Base-by-base conservation (phyloP, 2,329 filamentous ascomycete genomes). In the Fusarium sp. region DNA sequence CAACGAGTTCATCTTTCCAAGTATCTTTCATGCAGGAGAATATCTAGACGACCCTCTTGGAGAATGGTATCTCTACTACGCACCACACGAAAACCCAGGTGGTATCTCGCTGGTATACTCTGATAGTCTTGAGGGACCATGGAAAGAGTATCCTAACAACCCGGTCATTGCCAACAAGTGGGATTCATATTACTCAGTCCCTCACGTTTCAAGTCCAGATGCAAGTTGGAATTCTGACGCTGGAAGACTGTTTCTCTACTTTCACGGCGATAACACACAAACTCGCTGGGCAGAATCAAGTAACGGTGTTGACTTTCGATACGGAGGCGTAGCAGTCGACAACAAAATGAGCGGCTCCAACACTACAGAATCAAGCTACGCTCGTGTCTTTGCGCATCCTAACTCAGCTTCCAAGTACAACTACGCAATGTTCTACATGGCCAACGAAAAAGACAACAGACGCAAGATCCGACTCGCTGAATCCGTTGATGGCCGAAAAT, bases 341-440 rank as follows among this genome's bases (percentile, higher is more conserved):
- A 77, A 76, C 20, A 22, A 29, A 2, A 77, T 77, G 76, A 70
- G 70, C 14, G 75, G 75, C 0, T 45, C 74, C 11, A 50, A 62
- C 7, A 75, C 74, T 3, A 77, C 75, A 0, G 76, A 77, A 14
- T 68, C 75, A 8, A 77, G 76, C 46, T 77, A 77, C 42, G 76
- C 76, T 0, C 75, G 76, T 8, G 75, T 77, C 12, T 77, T 77
- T 46, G 11, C 41, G 14, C 76, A 77, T 38, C 75, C 69, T 3
- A 66, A 77, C 25, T 5, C 68, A 7, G 45, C 46, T 0, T 77
- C 74, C n/a, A 66, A 56, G 1, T 77, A 76, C 49, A 49, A 54
- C 0, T 77, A 76, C 22, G 75, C 68, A 44, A 77, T 77, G 76
- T 77, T 77, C 38, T 77, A 77, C 62, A 77, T 77, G 76, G 75